phyloP scores from a whole-genome alignment of 345 rosid genomes.

The Citrus glauca region DNA sequence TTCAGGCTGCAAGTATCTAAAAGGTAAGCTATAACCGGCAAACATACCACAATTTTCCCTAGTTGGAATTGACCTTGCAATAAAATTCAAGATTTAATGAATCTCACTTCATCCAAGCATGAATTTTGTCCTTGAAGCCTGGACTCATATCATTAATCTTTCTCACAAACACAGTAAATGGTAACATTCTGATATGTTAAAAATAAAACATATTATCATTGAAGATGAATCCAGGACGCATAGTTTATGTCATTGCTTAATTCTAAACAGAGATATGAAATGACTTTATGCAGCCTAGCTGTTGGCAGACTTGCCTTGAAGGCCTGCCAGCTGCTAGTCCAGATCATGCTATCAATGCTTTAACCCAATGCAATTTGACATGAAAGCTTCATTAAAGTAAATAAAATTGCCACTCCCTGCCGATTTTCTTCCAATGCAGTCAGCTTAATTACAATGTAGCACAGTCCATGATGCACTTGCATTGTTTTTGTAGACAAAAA shows the following conservation, averaged over 20 bases:
- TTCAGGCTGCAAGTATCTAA: background rate
- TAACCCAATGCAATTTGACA: slow-evolving; percentile 26
- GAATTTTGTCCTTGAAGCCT: background rate
- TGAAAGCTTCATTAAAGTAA: background rate
- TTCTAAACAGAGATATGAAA: slow-evolving; percentile 13
- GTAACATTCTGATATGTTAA: too few relatives aligned
- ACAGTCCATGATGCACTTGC: background rate
- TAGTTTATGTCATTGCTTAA: background rate
- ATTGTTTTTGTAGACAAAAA: background rate
- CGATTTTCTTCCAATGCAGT: background rate
- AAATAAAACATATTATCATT: background rate
- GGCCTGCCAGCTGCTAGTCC: slow-evolving; percentile 61
- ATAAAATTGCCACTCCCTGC: background rate
- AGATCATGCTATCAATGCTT: slow-evolving; percentile 45
- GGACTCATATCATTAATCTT: background rate
- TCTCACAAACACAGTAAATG: background rate
- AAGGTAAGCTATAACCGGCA: background rate
- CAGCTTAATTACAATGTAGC: too few relatives aligned
- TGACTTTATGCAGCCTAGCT: slow-evolving; percentile 22
- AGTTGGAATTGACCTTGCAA: background rate
- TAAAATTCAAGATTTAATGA: background rate
- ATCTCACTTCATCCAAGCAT: background rate
- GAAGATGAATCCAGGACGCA: background rate
- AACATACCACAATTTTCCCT: too few relatives aligned
- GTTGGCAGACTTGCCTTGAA: slow-evolving; percentile 49